phyloP scores from a whole-genome alignment of 2,329 filamentous ascomycete species.

The Penicillium sp. region DNA sequence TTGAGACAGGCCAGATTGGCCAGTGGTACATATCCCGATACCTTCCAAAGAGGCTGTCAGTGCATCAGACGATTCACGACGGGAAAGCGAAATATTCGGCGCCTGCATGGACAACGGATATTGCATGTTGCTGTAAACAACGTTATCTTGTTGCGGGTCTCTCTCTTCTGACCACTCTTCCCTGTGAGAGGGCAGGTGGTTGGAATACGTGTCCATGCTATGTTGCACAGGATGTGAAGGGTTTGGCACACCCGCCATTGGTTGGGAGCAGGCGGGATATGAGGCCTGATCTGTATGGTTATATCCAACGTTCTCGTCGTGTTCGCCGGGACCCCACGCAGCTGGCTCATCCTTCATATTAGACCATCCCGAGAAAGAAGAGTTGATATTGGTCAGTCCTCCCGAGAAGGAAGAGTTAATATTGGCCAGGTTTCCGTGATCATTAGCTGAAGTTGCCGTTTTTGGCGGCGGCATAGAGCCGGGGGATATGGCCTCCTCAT shows the following conservation, averaged over 20 bases:
- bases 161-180: constrained; percentile 31
- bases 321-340: constrained; percentile 28
- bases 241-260: constrained; percentile 19
- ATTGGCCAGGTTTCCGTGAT: constrained; percentile 16
- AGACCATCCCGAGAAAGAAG: constrained; percentile 30
- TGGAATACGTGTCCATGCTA: constrained; percentile 16
- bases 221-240: constrained; percentile 17
- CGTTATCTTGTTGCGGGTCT: constrained; percentile 25
- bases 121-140: constrained; percentile 32
- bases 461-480: constrained; percentile 26
- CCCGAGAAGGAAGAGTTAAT: constrained; percentile 26
- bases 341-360: constrained; percentile 26
- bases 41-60: constrained; percentile 33
- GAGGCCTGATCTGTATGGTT: constrained; percentile 20
- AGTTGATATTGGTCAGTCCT: constrained; percentile 20
- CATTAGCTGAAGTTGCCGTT: constrained; percentile 13
- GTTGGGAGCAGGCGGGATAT: constrained; percentile 23
- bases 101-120: constrained; percentile 32
- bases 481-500: constrained; percentile 31
- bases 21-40: constrained; percentile 35
- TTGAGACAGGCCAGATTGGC: constrained; percentile 25
- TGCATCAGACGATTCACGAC: constrained; percentile 36
- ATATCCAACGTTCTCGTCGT: constrained; percentile 25
- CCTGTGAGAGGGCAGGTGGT: constrained; percentile 17
- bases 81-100: constrained; percentile 28